Evolutionary conservation across 495 filamentous ascomycete species (phyloP), one percentile per base, ranked within the genome.

Genomic region (Daldinia caldariorum): DNA sequence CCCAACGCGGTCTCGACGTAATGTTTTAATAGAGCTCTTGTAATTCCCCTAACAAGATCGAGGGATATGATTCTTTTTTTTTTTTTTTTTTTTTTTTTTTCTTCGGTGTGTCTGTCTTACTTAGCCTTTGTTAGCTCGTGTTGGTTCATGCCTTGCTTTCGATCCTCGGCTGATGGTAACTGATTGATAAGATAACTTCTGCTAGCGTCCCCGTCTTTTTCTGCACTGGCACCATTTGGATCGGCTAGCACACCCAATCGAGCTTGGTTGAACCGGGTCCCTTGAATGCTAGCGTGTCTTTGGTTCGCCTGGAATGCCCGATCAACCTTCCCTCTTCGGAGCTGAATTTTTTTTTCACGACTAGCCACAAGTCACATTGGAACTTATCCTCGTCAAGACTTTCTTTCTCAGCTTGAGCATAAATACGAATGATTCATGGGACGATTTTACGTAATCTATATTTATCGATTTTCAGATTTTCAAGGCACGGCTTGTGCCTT

Each of bases 161-260:
- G 50, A 71, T 64, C 64, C 65, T 58, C 49, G 41, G 43, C n/a
- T 58, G 64, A 41, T 72, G 63, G 70, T 16, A 41, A 67, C 65
- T 68, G 69, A 72, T 72, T 72, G 70, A 72, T 72, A 67, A 68
- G 70, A 72, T 72, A 72, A 72, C 57, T 68, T 68, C 51, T 72
- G 26, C 35, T 53, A 18, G 20, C 34, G 69, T 10, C 55, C 60
- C 69, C 39, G 43, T 67, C 47, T 56, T 71, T 71, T 50, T 14
- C 29, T 35, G 16, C 4, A 56, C n/a, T 18, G 18, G 41, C 22
- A 41, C 22, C 29, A 63, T 45, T 57, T 47, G 37, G 38, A 58
- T 65, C 64, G 61, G 63, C 63, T 71, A 72, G 57, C 26, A 16
- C 12, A 63, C 61, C 64, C 13, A 58, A 61, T 68, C 41, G 1